Conservation (phyloP, 208 protist species). For the Leishmania amazonensis region DNA sequence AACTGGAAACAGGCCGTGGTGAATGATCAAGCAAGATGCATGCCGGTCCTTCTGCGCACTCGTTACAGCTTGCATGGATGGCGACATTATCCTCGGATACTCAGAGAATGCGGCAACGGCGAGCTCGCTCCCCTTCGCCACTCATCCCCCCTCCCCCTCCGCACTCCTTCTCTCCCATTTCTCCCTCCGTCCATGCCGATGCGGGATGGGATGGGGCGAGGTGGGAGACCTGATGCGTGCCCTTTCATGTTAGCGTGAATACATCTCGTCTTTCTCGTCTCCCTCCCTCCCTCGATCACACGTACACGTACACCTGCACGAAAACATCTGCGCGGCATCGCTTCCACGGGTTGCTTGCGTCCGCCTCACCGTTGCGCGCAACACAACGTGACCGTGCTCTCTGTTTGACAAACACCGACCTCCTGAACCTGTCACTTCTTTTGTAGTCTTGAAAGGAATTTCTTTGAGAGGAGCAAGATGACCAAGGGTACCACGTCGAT, state of each 20-base stretch:
- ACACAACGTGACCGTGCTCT: neutral
- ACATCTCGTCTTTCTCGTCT: neutral
- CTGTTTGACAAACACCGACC: neutral
- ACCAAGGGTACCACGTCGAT: conserved; percentile 88
- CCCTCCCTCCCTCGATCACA: neutral
- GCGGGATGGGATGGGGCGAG: too few relatives aligned
- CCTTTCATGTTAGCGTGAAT: neutral
- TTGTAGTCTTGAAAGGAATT: conserved; percentile 4
- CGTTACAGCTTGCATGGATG: neutral
- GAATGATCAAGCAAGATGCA: neutral
- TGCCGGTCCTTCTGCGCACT: neutral
- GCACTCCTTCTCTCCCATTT: neutral
- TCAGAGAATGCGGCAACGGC: neutral
- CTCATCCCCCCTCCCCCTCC: neutral
- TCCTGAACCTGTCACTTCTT: neutral
- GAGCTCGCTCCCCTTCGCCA: neutral
- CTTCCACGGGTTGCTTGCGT: neutral
- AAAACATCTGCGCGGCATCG: neutral
- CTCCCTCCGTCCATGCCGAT: neutral
- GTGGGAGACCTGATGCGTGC: neutral
- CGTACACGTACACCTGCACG: neutral
- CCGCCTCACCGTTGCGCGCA: neutral
- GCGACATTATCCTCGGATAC: neutral
- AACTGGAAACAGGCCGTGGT: neutral
- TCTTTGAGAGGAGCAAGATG: conserved; percentile 36